Evolutionary conservation across 192 early-diverging fungal species (phyloP), one percentile per base, ranked within the genome.

Genomic region (Irineochytrium annulatum): DNA sequence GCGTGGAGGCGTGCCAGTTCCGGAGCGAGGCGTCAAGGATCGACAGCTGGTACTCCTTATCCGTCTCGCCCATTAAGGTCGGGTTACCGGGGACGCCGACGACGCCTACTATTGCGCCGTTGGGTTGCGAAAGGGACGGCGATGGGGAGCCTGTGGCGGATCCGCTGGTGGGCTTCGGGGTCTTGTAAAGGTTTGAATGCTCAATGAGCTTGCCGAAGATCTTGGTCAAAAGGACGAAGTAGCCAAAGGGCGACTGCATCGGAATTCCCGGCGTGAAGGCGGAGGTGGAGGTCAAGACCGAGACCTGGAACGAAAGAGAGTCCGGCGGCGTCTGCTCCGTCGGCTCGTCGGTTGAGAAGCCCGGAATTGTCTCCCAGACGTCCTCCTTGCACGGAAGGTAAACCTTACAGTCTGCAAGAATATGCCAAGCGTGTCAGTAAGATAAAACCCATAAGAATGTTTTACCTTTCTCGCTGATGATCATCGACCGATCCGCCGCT

Each of bases 191-290:
- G 39, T 69, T 72, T 27, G 62, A 44, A 43, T 63, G 70, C 17
- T 71, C 70, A 22, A 78, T 26, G 29, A 78, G 69, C 45, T 69
- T 69, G 34, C 77, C 77, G 51, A 75, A 75, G 27, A 79, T 67
- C 45, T 76, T 70, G 35, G 63, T 52, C 26, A 79, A 57, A 17
- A 76, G 64, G 24, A 71, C 34, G 51, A 65, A 76, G 53, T 73
- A 70, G 37, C 52, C 69, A 27, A 33, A 55, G 1, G 60, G 60
- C 29, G 29, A 44, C 26, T 70, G 65, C 4, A 41, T n/a, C 22
- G 57, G 57, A 2, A 62, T 55, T 8, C 58, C 57, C n/a, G 73
- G 77, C 19, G 62, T 66, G 37, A 77, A 77, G 1, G 52, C 41
- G 31, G 24, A 61, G 13, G 62, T 62, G 2, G 68, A 65, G 3